Evolutionary conservation across 495 filamentous ascomycete genomes (phyloP).

Genomic region (Aspergillus avenaceus): DNA sequence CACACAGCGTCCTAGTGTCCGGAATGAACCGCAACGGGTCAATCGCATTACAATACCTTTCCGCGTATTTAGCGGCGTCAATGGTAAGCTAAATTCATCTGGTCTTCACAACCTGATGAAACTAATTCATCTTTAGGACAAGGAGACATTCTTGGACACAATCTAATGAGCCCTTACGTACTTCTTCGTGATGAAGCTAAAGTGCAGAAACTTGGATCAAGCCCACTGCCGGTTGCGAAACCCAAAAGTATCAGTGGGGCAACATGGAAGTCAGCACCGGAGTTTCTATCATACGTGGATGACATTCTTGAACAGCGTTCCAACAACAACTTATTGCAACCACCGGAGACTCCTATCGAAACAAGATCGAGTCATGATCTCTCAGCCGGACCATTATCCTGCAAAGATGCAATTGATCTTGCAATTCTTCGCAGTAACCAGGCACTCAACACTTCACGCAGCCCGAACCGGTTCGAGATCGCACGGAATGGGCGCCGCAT

Average conservation of each 20-base stretch:
- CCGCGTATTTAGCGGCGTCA: constrained; percentile 87
- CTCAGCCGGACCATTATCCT: constrained; percentile 40
- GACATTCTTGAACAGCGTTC: constrained; percentile 64
- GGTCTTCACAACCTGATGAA: not conserved
- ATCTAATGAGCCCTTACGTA: constrained; percentile 91
- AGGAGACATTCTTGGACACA: constrained; percentile 71
- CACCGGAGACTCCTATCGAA: constrained; percentile 67
- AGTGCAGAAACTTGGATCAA: constrained; percentile 32
- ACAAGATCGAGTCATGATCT: constrained; percentile 44
- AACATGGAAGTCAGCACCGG: constrained; percentile 41
- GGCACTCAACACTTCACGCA: constrained; percentile 54
- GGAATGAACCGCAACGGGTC: constrained; percentile 72
- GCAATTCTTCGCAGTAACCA: constrained; percentile 80
- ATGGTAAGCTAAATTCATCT: constrained; percentile 42
- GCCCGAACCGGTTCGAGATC: constrained; percentile 88
- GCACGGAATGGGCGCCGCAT: constrained; percentile 82
- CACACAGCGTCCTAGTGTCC: constrained; percentile 77
- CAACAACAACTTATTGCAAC: constrained; percentile 48
- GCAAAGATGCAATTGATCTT: constrained; percentile 85
- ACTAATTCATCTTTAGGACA: constrained; percentile 42
- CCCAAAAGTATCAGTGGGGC: constrained; percentile 36
- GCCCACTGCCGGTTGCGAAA: constrained; percentile 19
- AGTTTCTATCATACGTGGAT: constrained; percentile 76
- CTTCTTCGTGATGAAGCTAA: constrained; percentile 79
- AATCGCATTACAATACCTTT: constrained; percentile 93